Base-by-base conservation (phyloP, 73 alveolate species). In the Tetrahymena borealis region DNA sequence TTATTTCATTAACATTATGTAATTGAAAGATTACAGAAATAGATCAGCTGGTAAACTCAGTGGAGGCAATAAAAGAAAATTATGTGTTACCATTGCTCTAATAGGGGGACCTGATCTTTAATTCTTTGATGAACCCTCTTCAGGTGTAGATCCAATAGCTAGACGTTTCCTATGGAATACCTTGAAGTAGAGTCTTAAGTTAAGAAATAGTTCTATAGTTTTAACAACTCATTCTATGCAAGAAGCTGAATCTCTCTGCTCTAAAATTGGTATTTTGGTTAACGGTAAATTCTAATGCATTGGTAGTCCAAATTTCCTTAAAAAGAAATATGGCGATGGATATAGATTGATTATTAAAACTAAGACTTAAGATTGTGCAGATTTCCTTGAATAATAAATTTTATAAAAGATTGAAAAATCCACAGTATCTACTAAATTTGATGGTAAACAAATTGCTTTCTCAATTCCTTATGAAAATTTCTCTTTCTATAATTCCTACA, bases 21-120 rank as follows among this genome's bases (percentile, higher is more conserved):
- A 96, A 85, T 94, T 98, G 15, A 79, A 93, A 4, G 94, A 93
- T 92, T 98, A 95, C 92, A 92, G 94, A 4, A 90, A 96, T 32
- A 96, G 95, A 93, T 42, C 93, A 60, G 99, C 99, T 18, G 99
- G 99, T 38, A 91, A 97, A 24, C 91, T 98, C 6, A 96, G 99
- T 31, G 99, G 99, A 91, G 99, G 99, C 13, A 98, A 98, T 94
- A 98, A 98, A 93, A 78, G 99, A 41, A 98, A 98, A 95, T 97
- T 98, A 18, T 98, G 99, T 32, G 99, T 98, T 7, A 99, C 98
- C 1, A 97, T 96, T 33, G 99, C 99, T n/a, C 94, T 98, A 11
- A 95, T 98, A 24, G 99, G 99, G 16, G 98, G 98, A 16, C 96
- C 99, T 20, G 97, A 94, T 94, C 93, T 98, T 8, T 97, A 96